These are phyloP conservation scores for Aspergillus oerlinghausenensis DNA, from an alignment of 2,329 filamentous ascomycete species.

Conservation along the genomic window DNA sequence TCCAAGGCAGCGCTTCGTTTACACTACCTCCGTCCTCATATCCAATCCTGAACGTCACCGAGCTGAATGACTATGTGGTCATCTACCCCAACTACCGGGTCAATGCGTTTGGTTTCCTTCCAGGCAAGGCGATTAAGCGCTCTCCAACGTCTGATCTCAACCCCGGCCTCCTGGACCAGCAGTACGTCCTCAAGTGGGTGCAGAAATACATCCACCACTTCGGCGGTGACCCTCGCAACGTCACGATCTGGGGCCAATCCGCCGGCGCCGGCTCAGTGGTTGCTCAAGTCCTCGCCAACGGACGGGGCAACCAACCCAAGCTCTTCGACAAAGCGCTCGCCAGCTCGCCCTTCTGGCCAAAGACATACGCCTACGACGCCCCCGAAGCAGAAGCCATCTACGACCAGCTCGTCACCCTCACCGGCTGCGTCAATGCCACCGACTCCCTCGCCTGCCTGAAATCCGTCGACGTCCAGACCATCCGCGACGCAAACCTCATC, in stretches of 20 bases:
- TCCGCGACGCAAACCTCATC: slow-evolving; percentile 49
- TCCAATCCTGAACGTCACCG: slow-evolving; percentile 54
- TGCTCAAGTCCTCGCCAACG: slow-evolving; percentile 44
- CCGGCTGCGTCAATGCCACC: slow-evolving; percentile 42
- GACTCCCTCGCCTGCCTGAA: slow-evolving; percentile 55
- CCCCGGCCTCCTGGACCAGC: slow-evolving; percentile 50
- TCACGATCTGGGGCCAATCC: slow-evolving; percentile 54
- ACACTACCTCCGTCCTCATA: slow-evolving; percentile 53
- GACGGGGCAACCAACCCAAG: slow-evolving; percentile 36
- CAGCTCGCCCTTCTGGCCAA: slow-evolving; percentile 56
- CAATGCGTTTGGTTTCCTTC: slow-evolving; percentile 55
- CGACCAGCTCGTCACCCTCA: slow-evolving; percentile 42
- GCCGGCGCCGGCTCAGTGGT: slow-evolving; percentile 48
- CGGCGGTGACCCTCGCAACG: slow-evolving; percentile 49
- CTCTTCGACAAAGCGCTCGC: slow-evolving; percentile 51
- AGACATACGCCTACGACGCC: slow-evolving; percentile 51
- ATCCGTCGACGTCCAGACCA: slow-evolving; percentile 47
- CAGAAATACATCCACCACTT: slow-evolving; percentile 50
- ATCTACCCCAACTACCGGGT: slow-evolving; percentile 54
- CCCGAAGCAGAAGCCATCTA: slow-evolving; percentile 51
- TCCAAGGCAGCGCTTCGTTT: slow-evolving; percentile 54
- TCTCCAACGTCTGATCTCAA: slow-evolving; percentile 48
- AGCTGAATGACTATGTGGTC: slow-evolving; percentile 48
- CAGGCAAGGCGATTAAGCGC: slow-evolving; percentile 45
- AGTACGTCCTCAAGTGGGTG: slow-evolving; percentile 51